Evolutionary conservation across 2,329 filamentous ascomycete genomes (phyloP).

Genomic region (Epichloe festucae): DNA sequence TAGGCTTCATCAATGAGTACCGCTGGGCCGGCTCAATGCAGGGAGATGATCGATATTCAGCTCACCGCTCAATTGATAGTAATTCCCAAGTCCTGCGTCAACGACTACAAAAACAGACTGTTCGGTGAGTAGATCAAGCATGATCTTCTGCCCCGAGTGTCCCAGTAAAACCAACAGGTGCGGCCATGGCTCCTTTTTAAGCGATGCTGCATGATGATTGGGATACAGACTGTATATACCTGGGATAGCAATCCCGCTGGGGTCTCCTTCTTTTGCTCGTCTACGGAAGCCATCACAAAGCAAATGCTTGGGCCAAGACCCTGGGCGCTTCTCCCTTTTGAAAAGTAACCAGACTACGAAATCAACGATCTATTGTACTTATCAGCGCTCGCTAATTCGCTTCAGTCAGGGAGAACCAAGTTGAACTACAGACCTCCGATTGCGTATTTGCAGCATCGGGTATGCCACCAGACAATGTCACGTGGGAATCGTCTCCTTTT

Average conservation of each 20-base stretch:
- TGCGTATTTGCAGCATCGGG: conserved; percentile 39
- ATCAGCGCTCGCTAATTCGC: background rate
- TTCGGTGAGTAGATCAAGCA: conserved; percentile 64
- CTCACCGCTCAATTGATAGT: conserved; percentile 67
- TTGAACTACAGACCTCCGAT: conserved; percentile 39
- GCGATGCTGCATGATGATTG: conserved; percentile 55
- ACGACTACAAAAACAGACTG: conserved; percentile 63
- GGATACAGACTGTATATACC: conserved; percentile 51
- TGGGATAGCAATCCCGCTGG: conserved; percentile 37
- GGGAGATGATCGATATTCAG: conserved; percentile 1
- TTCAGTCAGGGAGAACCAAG: background rate
- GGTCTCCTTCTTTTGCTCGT: conserved; percentile 18
- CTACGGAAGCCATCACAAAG: conserved; percentile 74
- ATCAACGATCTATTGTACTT: conserved; percentile 52
- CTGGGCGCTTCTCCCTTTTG: conserved; percentile 35
- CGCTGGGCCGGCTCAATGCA: background rate
- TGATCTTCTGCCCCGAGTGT: conserved; percentile 58
- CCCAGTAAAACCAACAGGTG: conserved; percentile 63
- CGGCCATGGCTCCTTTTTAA: conserved; percentile 65
- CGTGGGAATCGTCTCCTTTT: conserved; percentile 41
- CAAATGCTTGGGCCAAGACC: conserved; percentile 51
- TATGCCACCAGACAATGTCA: conserved; percentile 36
- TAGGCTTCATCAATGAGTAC: conserved; percentile 12
- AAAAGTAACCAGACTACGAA: conserved; percentile 71
- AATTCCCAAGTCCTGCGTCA: conserved; percentile 47